Conservation (phyloP, 2,329 filamentous ascomycete genomes). For the Pseudopyricularia cyperi region DNA sequence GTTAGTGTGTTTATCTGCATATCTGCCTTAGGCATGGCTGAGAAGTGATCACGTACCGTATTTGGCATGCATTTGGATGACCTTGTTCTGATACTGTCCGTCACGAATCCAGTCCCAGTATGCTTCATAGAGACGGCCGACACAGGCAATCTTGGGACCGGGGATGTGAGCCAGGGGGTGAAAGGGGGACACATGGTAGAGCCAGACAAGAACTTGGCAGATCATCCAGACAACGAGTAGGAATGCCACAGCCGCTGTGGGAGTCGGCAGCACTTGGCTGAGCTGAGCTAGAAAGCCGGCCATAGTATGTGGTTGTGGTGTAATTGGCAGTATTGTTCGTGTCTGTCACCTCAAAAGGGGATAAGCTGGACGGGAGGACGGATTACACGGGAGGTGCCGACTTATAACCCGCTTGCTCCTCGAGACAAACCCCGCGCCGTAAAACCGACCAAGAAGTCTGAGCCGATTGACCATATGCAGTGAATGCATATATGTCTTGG, state of each 20-base stretch:
- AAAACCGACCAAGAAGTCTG: background rate
- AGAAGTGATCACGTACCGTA: conserved; percentile 10
- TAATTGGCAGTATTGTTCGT: no score
- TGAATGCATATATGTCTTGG: background rate
- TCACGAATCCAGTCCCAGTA: conserved; percentile 22
- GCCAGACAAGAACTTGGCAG: conserved; percentile 14
- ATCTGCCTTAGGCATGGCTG: background rate
- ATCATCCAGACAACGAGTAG: conserved; percentile 13
- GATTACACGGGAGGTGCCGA: no score
- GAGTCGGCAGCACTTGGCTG: background rate
- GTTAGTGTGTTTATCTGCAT: background rate
- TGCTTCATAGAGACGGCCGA: conserved; percentile 21
- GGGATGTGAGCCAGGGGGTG: conserved; percentile 24
- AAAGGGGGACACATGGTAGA: conserved; percentile 25
- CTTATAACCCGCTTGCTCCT: no score
- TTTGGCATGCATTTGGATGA: conserved; percentile 20
- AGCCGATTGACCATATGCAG: background rate
- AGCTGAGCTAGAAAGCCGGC: background rate
- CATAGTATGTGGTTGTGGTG: background rate
- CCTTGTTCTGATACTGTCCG: conserved; percentile 20
- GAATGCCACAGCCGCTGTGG: conserved; percentile 2
- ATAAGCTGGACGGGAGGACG: no score
- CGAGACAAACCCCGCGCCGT: background rate
- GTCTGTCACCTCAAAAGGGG: no score
- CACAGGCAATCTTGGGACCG: conserved; percentile 21